Evolutionary conservation across 1,284 basidiomycete species (phyloP).

Genomic region (Apiotrichum siamense): DNA sequence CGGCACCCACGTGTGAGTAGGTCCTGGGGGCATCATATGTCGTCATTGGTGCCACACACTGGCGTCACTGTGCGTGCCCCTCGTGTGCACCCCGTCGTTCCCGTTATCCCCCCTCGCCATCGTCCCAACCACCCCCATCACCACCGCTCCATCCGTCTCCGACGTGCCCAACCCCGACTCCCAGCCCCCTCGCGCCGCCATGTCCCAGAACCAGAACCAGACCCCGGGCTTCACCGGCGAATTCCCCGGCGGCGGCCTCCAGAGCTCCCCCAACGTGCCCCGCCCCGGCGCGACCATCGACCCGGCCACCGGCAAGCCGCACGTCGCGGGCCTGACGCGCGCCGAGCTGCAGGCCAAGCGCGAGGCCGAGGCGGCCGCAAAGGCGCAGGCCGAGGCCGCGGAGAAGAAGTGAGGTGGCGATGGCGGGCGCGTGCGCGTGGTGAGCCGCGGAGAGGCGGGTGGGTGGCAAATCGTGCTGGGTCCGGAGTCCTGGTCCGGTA

Average conservation of each 20-base stretch:
- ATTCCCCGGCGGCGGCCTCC: constrained; percentile 19
- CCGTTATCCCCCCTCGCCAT: too few relatives aligned
- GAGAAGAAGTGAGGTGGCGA: too few relatives aligned
- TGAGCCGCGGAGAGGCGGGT: background rate
- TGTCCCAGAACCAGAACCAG: background rate
- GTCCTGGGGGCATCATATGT: too few relatives aligned
- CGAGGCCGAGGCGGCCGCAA: constrained; percentile 50
- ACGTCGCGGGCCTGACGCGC: constrained; percentile 35
- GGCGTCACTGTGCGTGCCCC: too few relatives aligned
- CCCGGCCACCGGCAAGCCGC: constrained; percentile 32
- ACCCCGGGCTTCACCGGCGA: background rate
- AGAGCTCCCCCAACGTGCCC: constrained; percentile 24
- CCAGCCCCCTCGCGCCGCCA: background rate
- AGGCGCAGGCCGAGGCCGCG: constrained; percentile 46
- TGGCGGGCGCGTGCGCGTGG: too few relatives aligned
- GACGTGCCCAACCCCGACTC: background rate
- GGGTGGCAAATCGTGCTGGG: too few relatives aligned
- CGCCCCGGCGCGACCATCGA: constrained; percentile 26
- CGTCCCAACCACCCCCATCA: background rate
- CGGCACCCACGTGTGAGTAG: too few relatives aligned
- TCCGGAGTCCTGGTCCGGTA: background rate
- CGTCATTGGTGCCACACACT: too few relatives aligned
- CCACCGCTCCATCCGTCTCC: background rate
- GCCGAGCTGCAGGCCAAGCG: constrained; percentile 32
- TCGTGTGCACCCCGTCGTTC: too few relatives aligned